Base-by-base conservation (phyloP, 2,329 filamentous ascomycete genomes). In the Curvularia spicifera region DNA sequence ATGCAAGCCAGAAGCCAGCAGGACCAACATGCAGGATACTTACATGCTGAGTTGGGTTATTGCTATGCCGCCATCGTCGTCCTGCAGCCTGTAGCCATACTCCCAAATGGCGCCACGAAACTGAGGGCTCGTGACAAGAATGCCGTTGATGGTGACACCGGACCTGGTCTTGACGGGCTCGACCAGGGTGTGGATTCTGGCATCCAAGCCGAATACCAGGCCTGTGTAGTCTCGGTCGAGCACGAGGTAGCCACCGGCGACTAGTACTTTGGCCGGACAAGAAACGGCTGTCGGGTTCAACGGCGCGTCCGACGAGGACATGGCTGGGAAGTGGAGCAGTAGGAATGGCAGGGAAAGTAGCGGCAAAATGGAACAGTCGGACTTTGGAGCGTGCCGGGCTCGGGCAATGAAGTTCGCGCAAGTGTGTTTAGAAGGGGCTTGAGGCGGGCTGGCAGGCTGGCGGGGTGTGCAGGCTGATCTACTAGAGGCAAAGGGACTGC, bases 231-330 rank as follows among this genome's bases (percentile, higher is more conserved):
- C 82, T 60, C 91, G 87, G 80, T 98, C 94, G 45, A 99, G 88
- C 22, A 97, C 94, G 45, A 98, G 87, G 78, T 98, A 99, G 61
- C 95, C 95, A 63, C 95, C 95, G 4, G 94, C 92, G 53, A 98
- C 85, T 64, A 99, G 86, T 60, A 99, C 95, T 82, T 99, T 99
- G 68, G 95, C 95, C 18, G 95, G 95, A 22, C 95, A 94, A 63
- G 95, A 98, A 65, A 96, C 86, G 63, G 80, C 75, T 51, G 61
- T 73, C 44, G 70, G 64, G 47, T 46, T 60, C 57, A 65, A 55
- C 48, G 62, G 56, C 42, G 60, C 59, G 44, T 64, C 57, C 49
- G 60, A 53, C 24, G 53, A 50, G 29, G 58, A 61, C 55, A 61
- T 52, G 42, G 42, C 26, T 10, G 61, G 52, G 31, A 37, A 57